Percentiles rank a stretch among this genome's conserved stretches.
phyloP scores from a whole-genome alignment of 2,329 filamentous ascomycete species.

The Eutypa lata region DNA sequence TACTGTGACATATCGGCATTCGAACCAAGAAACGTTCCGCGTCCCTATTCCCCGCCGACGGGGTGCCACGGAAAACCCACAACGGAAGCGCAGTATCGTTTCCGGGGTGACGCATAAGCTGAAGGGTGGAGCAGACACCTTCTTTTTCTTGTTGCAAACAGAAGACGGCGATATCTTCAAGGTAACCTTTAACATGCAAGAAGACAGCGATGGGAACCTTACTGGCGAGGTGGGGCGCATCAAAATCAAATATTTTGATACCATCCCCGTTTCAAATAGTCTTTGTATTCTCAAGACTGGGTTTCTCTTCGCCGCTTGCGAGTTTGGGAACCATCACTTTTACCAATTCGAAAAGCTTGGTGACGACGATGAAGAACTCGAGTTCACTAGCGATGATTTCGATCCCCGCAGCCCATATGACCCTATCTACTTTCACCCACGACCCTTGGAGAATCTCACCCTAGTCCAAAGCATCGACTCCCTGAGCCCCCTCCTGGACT shows the following conservation, averaged over 20 bases:
- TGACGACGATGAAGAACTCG: slow-evolving; percentile 86
- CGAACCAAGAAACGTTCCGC: slow-evolving; percentile 84
- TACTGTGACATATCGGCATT: slow-evolving; percentile 94
- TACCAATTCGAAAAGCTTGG: slow-evolving; percentile 98
- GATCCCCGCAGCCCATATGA: slow-evolving; percentile 70
- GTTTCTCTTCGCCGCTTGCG: slow-evolving; percentile 87
- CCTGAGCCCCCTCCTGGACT: slow-evolving; percentile 87
- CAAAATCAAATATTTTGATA: slow-evolving; percentile 98
- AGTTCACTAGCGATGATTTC: slow-evolving; percentile 81
- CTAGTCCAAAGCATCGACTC: slow-evolving; percentile 82
- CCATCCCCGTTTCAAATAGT: slow-evolving; percentile 81
- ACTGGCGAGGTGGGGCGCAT: slow-evolving; percentile 79
- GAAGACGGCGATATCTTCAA: slow-evolving; percentile 99
- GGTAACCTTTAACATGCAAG: slow-evolving; percentile 85
- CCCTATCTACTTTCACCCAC: slow-evolving; percentile 81
- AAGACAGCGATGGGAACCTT: slow-evolving; percentile 72
- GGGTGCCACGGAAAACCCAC: slow-evolving; percentile 87
- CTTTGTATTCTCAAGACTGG: slow-evolving; percentile 94
- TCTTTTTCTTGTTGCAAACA: slow-evolving; percentile 94
- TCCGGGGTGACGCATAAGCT: slow-evolving; percentile 97
- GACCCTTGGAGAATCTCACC: slow-evolving; percentile 76
- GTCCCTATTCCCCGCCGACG: slow-evolving; percentile 84
- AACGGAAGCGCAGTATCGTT: slow-evolving; percentile 82
- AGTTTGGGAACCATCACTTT: slow-evolving; percentile 89
- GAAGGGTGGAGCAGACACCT: slow-evolving; percentile 75